Base-by-base conservation (phyloP, 2,329 filamentous ascomycete species). In the Arthrobotrys entomopaga region DNA sequence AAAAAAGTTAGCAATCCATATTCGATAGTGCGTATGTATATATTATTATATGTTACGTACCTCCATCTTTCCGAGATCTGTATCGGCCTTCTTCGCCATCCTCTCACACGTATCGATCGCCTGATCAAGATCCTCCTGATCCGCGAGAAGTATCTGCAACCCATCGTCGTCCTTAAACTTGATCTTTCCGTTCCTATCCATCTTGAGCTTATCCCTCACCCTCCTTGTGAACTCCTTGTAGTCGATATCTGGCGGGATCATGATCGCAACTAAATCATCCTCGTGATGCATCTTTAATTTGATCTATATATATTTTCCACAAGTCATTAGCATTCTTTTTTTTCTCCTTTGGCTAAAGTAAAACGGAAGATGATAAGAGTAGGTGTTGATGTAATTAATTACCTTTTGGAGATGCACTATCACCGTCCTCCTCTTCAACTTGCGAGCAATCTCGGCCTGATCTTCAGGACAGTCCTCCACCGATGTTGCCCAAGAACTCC, bases 111-210 rank as follows among this genome's bases (percentile, higher is more conserved):
- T 86, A 81, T 87, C 86, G 65, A 98, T 86, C 26, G 92, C 89
- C 88, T 97, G 91, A 59, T 98, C 93, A 76, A 97, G 82, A 83
- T 99, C 95, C 80, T 99, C 95, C 81, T 97, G 92, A 81, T 99
- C 95, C 34, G 91, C 93, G 87, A 99, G 90, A 34, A 94, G 97
- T 79, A 99, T 96, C 91, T 97, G 94, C 79, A 98, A 94, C 2
- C 90, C 91, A 65, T 90, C 85, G 78, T 98, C 95, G 77, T 96
- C 92, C 79, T 87, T 88, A 78, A 93, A 88, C 84, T 95, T 95
- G 82, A 97, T 89, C 85, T 93, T 96, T 84, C 97, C 93, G 70
- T 88, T 87, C 76, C 89, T 83, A 63, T 87, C 84, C 65, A 97
- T 84, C n/a, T 87, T 89, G 80, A 98, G 97, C 82, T 99, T 99